Percentiles rank a stretch among this genome's conserved stretches.
phyloP scores from a whole-genome alignment of 1,284 basidiomycete species.

The Leucoagaricus sp. region DNA sequence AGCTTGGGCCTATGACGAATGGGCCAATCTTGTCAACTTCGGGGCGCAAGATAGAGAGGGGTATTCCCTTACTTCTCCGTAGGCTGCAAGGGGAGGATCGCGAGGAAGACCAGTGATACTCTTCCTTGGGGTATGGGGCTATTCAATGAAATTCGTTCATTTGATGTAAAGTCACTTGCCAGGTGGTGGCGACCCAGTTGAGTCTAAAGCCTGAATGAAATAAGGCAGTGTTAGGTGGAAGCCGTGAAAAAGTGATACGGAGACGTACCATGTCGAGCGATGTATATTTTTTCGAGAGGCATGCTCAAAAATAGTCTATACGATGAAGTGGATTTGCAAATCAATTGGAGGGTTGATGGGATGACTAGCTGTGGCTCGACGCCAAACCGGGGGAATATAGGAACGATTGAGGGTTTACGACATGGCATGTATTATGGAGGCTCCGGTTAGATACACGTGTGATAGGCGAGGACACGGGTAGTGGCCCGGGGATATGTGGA shows the following conservation, averaged over 20 bases:
- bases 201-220: constrained; percentile 68
- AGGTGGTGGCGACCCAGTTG: constrained; percentile 69
- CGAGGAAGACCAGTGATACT: constrained; percentile 71
- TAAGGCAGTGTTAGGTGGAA: neutral
- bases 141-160: neutral
- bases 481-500: neutral
- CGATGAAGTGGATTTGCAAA: neutral
- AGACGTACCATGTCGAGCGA: constrained; percentile 72
- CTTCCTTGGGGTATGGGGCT: constrained; percentile 42
- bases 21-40: neutral
- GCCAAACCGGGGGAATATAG: neutral
- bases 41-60: neutral
- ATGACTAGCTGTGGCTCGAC: neutral
- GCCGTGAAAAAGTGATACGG: neutral
- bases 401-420: neutral
- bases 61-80: constrained; percentile 55
- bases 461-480: constrained; percentile 1
- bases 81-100: constrained; percentile 79
- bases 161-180: constrained; percentile 43
- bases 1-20: constrained; percentile 60
- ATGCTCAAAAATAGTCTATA: neutral
- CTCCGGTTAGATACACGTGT: constrained; percentile 6
- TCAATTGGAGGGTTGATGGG: neutral
- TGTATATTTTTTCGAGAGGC: constrained; percentile 75
- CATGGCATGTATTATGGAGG: neutral